Conservation (phyloP, 179 eudicot genomes). For the Silene noctiflora region DNA sequence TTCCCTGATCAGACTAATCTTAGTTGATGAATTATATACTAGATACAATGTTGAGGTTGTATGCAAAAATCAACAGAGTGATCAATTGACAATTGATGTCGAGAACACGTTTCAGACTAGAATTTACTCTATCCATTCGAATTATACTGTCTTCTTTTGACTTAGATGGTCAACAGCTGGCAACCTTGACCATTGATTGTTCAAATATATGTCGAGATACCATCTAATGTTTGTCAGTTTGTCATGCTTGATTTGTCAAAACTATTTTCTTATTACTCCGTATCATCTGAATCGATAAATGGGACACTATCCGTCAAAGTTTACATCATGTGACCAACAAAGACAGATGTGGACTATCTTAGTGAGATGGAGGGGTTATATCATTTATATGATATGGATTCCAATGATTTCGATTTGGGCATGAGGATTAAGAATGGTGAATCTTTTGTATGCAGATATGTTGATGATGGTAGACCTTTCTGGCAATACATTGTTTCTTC, state of each 20-base stretch:
- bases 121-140: not conserved
- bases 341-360: too few species aligned
- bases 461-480: conserved; percentile 94
- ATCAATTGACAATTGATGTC: not conserved
- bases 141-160: not conserved
- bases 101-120: not conserved
- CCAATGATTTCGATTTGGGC: not conserved
- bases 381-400: not conserved
- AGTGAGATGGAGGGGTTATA: not conserved
- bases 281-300: not conserved
- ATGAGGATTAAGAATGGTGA: not conserved
- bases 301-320: not conserved
- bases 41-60: too few species aligned
- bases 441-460: conserved; percentile 58
- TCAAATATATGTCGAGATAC: not conserved
- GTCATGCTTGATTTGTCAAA: not conserved
- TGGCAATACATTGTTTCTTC: conserved; percentile 90
- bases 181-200: not conserved
- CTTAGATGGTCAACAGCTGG: not conserved
- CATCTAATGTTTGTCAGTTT: too few species aligned
- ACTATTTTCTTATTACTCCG: not conserved
- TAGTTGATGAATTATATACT: not conserved
- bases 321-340: not conserved
- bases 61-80: not conserved
- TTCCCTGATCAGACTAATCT: not conserved